These are phyloP conservation scores for Aureobasidium leucospermi DNA, from an alignment of 2,329 filamentous ascomycete species.

Conservation along the genomic window DNA sequence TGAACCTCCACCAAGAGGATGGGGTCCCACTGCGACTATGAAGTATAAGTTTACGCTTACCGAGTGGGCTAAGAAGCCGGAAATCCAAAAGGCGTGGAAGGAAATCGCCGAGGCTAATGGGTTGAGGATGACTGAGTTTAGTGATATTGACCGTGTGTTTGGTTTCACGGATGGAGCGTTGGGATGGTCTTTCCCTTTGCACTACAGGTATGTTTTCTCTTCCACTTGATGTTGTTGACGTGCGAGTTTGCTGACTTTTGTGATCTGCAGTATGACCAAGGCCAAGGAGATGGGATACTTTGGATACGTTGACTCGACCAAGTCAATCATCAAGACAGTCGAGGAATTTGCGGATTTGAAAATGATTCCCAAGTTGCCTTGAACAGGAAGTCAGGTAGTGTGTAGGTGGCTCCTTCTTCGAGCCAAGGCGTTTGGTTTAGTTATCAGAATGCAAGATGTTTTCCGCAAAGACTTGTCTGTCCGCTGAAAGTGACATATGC, in stretches of 20 bases:
- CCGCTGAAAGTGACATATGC: too few species aligned
- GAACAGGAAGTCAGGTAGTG: too few species aligned
- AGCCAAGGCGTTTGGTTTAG: too few species aligned
- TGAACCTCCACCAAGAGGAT: neutral
- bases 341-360: slow-evolving; percentile 35
- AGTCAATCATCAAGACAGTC: slow-evolving; percentile 37
- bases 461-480: too few species aligned
- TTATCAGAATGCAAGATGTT: too few species aligned
- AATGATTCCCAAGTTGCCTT: slow-evolving; percentile 35
- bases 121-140: slow-evolving; percentile 19
- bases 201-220: neutral
- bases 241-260: slow-evolving; percentile 33
- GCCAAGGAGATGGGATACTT: slow-evolving; percentile 40
- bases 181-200: neutral
- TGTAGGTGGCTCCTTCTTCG: too few species aligned
- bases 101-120: slow-evolving; percentile 40
- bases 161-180: neutral
- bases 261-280: slow-evolving; percentile 36
- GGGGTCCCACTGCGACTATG: neutral
- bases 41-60: slow-evolving; percentile 6
- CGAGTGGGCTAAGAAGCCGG: slow-evolving; percentile 25
- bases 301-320: slow-evolving; percentile 40
- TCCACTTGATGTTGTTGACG: slow-evolving; percentile 37
- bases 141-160: neutral
- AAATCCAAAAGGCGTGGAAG: slow-evolving; percentile 38